Evolutionary conservation across 2,329 filamentous ascomycete genomes (phyloP), one percentile per base, ranked within the genome.

Genomic region (Colletotrichum musicola): DNA sequence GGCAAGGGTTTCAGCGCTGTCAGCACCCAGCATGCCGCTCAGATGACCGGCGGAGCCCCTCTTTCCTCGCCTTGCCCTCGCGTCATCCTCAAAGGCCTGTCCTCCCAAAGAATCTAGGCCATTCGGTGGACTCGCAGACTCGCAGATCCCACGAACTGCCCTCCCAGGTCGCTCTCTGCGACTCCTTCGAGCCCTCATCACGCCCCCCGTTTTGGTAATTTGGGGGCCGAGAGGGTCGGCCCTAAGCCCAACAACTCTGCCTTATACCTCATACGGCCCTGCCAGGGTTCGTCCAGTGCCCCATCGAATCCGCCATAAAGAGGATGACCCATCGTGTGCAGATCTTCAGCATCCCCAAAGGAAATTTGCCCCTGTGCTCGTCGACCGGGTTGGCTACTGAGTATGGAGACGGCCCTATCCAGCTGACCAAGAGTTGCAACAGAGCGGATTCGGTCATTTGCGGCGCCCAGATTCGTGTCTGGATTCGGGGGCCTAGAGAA

Each of bases 41-140:
- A 56, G 44, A 47, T 65, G 66, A 66, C 55, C 62, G 38, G 55
- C 50, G 50, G 60, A 16, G 22, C 16, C 60, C 7, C 16, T 46
- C 46, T 51, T 27, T 27, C 35, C 35, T 46, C n/a, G 35, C 50
- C 58, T 44, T 62, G 20, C 40, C 25, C 38, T 54, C 50, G 44
- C 49, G 59, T 62, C 50, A 25, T 54, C 35, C 18, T 62, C 55
- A 50, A 61, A 38, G 59, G 51, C 20, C 20, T 53, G 20, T 30
- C 49, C 22, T 25, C 51, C n/a, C 27, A n/a, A 38, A 14, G 13
- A 38, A 54, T 62, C 38, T 22, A 62, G 40, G 16, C 59, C 59
- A 16, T 18, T 22, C 50, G 58, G 38, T 25, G 38, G 35, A 18
- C 25, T 12, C 38, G 35, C 59, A 53, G 59, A 62, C 22, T 12